Conservation (phyloP, 257 asterid species). For the Nicotiana undulata region DNA sequence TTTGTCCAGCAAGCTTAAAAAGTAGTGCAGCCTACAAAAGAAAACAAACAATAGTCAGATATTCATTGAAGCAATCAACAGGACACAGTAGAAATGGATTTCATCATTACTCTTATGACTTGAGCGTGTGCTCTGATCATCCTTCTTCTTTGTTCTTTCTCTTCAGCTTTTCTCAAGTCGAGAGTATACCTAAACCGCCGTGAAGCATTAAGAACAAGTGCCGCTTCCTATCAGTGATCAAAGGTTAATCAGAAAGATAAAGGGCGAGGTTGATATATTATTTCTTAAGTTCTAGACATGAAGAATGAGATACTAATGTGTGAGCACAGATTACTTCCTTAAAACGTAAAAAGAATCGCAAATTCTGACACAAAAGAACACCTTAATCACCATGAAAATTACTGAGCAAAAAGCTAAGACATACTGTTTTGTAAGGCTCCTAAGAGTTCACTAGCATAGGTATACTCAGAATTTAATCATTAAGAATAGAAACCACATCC, state of each 20-base stretch:
- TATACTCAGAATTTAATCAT: neutral
- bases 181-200: conserved; percentile 90
- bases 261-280: neutral
- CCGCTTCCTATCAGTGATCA: conserved; percentile 62
- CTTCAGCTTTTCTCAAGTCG: conserved; percentile 72
- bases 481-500: neutral
- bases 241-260: conserved; percentile 11
- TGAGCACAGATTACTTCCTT: neutral
- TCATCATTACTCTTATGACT: conserved; percentile 70
- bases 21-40: conserved; percentile 80
- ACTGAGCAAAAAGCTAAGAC: neutral
- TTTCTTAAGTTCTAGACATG: neutral
- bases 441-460: neutral
- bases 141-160: conserved; percentile 58
- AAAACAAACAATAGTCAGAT: conserved; percentile 14
- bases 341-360: neutral
- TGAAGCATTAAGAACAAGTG: conserved; percentile 92
- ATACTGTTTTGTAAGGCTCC: neutral
- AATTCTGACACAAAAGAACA: neutral
- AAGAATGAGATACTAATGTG: neutral
- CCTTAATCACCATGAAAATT: neutral
- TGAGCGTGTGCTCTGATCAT: conserved; percentile 96
- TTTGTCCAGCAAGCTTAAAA: conserved; percentile 89
- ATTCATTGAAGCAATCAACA: neutral
- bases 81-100: neutral